phyloP scores from a whole-genome alignment of 225 moss, liverwort and hornwort genomes.

The Ulota crispa region DNA sequence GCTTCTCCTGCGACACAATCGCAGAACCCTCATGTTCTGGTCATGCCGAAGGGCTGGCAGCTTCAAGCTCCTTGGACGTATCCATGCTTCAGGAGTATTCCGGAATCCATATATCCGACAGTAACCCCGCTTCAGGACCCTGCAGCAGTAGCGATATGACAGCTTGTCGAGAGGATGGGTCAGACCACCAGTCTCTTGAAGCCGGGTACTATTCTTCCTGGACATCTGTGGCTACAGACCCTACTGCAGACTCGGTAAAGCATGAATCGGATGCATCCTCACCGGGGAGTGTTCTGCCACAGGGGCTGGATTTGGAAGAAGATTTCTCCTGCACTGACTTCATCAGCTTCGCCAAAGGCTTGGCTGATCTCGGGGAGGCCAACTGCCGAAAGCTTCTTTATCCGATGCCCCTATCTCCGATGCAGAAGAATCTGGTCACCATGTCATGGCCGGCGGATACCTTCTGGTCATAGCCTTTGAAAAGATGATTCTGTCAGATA shows the following conservation, averaged over 20 bases:
- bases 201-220: constrained; percentile 26
- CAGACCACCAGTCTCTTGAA: constrained; percentile 21
- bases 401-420: constrained; percentile 12
- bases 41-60: not conserved
- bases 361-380: constrained; percentile 9
- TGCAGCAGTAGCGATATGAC: constrained; percentile 21
- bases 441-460: constrained; percentile 7
- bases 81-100: not conserved
- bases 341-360: not conserved
- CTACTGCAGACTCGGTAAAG: constrained; percentile 3
- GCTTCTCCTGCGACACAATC: not conserved
- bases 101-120: not conserved
- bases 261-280: constrained; percentile 11
- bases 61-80: not conserved
- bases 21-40: not conserved
- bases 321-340: constrained; percentile 10
- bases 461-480: constrained; percentile 10
- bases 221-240: constrained; percentile 15
- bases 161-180: constrained; percentile 12
- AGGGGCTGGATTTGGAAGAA: not conserved
- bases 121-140: constrained; percentile 9
- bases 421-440: not conserved
- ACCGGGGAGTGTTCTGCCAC: constrained; percentile 33
- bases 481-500: no score
- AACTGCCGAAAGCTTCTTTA: constrained; percentile 15